phyloP scores from a whole-genome alignment of 2,329 filamentous ascomycete species.

The Pseudonectria foliicola region DNA sequence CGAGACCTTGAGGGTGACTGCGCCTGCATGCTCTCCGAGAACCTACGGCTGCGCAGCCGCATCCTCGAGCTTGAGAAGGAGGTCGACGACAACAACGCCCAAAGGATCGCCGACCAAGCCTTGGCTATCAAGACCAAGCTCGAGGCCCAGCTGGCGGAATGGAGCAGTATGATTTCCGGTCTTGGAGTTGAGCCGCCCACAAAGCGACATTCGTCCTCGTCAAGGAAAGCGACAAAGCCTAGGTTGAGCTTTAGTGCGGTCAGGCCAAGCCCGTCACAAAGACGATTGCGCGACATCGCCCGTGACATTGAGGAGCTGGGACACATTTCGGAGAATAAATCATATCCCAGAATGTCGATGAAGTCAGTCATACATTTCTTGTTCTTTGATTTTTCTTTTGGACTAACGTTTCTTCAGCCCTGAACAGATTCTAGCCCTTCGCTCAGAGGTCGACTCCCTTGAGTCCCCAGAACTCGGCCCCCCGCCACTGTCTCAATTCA shows the following conservation, averaged over 20 bases:
- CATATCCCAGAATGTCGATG: constrained; percentile 59
- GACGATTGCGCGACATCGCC: constrained; percentile 49
- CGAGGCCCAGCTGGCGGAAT: constrained; percentile 65
- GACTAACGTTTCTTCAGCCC: constrained; percentile 37
- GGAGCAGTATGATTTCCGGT: constrained; percentile 58
- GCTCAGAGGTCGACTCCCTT: constrained; percentile 40
- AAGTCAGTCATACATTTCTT: constrained; percentile 43
- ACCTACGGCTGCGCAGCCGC: constrained; percentile 64
- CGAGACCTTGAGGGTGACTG: constrained; percentile 70
- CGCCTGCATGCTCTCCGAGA: constrained; percentile 69
- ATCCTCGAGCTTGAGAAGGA: constrained; percentile 64
- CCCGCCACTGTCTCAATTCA: constrained; percentile 51
- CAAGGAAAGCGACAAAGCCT: constrained; percentile 33
- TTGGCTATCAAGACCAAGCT: constrained; percentile 63
- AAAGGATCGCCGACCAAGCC: constrained; percentile 58
- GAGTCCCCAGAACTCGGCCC: constrained; percentile 65
- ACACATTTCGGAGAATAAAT: constrained; percentile 62
- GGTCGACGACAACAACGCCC: constrained; percentile 52
- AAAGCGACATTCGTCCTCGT: constrained; percentile 37
- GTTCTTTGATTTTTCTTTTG: neutral
- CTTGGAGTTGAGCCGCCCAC: constrained; percentile 55
- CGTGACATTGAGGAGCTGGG: constrained; percentile 45
- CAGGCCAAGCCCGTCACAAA: constrained; percentile 44
- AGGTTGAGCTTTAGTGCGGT: constrained; percentile 33
- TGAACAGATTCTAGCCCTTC: constrained; percentile 56